Evolutionary conservation across 352 stramenopile species (phyloP).

Genomic region (Phytophthora cryptogea): DNA sequence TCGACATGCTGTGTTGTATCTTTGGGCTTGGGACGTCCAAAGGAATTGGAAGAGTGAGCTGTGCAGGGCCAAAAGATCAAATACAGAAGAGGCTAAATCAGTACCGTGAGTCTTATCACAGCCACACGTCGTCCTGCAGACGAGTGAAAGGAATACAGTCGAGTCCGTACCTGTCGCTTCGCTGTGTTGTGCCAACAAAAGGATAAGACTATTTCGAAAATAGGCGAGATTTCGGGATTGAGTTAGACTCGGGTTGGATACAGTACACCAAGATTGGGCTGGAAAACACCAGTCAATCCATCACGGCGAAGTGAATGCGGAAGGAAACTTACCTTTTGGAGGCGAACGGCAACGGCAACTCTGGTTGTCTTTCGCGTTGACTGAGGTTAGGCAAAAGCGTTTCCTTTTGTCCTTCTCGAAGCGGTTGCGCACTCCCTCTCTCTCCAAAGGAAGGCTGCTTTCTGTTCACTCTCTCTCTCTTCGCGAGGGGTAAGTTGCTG

Average conservation of each 20-base stretch:
- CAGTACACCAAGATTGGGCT: background rate
- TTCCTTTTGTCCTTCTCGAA: constrained; percentile 21
- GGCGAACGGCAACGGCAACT: constrained; percentile 11
- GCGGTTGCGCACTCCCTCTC: constrained; percentile 7
- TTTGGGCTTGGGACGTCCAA: constrained; percentile 15
- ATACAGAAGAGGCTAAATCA: constrained; percentile 16
- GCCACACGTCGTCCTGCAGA: background rate
- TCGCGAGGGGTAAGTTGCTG: constrained; percentile 8
- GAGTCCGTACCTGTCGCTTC: constrained; percentile 34
- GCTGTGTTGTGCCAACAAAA: constrained; percentile 4
- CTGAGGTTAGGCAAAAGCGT: constrained; percentile 21
- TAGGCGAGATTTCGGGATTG: constrained; percentile 10
- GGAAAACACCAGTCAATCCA: constrained; percentile 14
- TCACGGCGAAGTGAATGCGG: constrained; percentile 1
- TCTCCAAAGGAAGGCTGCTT: background rate
- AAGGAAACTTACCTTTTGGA: constrained; percentile 8
- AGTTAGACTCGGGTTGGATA: constrained; percentile 5
- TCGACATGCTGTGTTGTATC: constrained; percentile 10
- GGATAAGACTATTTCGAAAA: constrained; percentile 19
- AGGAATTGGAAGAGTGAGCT: constrained; percentile 28
- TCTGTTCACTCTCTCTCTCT: constrained; percentile 5
- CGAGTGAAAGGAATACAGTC: background rate
- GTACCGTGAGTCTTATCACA: constrained; percentile 15
- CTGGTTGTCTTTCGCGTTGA: background rate
- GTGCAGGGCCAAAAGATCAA: background rate